Evolutionary conservation across 768 basidiomycete genomes (phyloP), one percentile per base, ranked within the genome.

Genomic region (Tylopilus sp.): DNA sequence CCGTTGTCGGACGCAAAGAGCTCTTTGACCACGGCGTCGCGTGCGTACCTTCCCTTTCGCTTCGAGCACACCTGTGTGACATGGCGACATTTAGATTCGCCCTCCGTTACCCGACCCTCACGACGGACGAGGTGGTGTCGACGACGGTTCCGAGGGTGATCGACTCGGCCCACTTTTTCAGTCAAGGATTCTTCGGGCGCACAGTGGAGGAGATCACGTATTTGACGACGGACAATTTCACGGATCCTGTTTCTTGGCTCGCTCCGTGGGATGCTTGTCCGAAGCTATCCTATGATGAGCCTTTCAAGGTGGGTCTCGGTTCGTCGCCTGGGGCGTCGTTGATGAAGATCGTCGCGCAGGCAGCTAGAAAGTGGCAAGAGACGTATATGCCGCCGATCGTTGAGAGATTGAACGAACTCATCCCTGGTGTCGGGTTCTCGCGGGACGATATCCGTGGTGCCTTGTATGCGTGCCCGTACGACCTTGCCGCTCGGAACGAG

Each of bases 401-500:
- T 3, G 49, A 61, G 11, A 69, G 73, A 40, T 61, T 77, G 43
- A 72, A 74, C 56, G 41, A 58, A 28, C 59, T 69, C 28, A 50
- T 76, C 12, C 73, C 72, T 1, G 71, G 62, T 0, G 63, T 74
- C 16, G 56, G 52, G 33, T 63, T 76, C 26, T 61, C 67, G 12
- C 26, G 57, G 8, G 54, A 66, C 31, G 66, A 71, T 55, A 58
- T 65, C 17, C 73, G 64, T 37, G 76, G 76, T 25, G 73, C 74
- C 48, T 64, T 77, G 44, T 75, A 71, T 47, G 74, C 74, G 17
- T 74, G 74, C 48, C 69, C 74, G 25, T 77, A 74, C 45, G 76
- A 75, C 50, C 62, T 72, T 40, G 75, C 74, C 2, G 68, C 71
- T 17, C 56, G 60, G 46, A 55, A 63, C 22, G 44, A 41, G 21